Percentiles rank a stretch among this genome's conserved stretches.
phyloP scores from a whole-genome alignment of 1,139 yeast genomes.

The Taphrina pruni region DNA sequence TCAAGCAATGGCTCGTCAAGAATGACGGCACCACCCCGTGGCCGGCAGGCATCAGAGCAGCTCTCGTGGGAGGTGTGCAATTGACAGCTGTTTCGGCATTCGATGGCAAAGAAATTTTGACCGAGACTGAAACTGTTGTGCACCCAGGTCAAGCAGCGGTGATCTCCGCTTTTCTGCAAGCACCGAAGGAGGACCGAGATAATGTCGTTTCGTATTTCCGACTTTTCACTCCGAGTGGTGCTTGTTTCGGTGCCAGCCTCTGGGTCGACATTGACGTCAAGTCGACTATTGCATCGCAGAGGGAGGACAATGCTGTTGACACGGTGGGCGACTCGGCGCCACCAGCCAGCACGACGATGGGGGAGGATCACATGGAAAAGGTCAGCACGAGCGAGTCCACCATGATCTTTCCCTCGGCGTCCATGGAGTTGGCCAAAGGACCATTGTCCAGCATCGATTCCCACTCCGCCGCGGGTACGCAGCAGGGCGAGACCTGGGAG shows the following conservation, averaged over 20 bases:
- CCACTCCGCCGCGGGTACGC: constrained; percentile 7
- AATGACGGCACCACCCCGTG: constrained; percentile 44
- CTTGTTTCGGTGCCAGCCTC: constrained; percentile 43
- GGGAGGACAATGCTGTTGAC: neutral
- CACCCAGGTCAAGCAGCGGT: constrained; percentile 44
- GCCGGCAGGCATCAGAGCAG: constrained; percentile 44
- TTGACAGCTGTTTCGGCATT: constrained; percentile 25
- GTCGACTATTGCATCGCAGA: neutral
- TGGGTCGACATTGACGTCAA: constrained; percentile 44
- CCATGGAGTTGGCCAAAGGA: constrained; percentile 23
- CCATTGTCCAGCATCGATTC: constrained; percentile 10
- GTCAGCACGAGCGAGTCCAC: constrained; percentile 16
- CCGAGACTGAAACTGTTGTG: constrained; percentile 30
- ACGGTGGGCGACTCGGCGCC: neutral
- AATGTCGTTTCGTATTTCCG: constrained; percentile 43
- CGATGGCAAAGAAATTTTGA: neutral
- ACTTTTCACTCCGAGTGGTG: constrained; percentile 43
- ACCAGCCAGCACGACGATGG: neutral
- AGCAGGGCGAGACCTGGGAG: constrained; percentile 17
- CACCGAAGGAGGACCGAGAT: constrained; percentile 41
- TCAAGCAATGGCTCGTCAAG: constrained; percentile 45
- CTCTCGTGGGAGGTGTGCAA: constrained; percentile 42
- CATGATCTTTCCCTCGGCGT: constrained; percentile 36
- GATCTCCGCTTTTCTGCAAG: constrained; percentile 43
- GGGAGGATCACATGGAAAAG: neutral